Conservation (phyloP, 1,284 basidiomycete species). For the Tilletia setariae region DNA sequence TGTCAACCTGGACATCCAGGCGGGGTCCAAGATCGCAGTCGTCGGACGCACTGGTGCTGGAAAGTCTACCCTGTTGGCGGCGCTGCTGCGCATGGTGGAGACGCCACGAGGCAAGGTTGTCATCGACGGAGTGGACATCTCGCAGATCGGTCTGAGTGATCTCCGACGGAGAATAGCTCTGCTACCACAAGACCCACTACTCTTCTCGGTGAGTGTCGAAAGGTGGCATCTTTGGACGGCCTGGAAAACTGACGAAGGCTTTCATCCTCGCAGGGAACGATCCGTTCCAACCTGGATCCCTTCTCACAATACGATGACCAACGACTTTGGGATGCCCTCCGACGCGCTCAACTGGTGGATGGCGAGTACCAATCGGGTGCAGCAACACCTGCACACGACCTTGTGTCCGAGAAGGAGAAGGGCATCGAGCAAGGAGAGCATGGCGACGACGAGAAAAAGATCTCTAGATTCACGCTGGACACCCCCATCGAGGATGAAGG, state of each 20-base stretch:
- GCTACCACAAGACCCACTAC: slow-evolving; percentile 52
- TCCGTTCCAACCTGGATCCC: slow-evolving; percentile 56
- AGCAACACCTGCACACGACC: not conserved
- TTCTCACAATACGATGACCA: slow-evolving; percentile 53
- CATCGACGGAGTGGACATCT: slow-evolving; percentile 67
- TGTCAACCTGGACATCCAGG: slow-evolving; percentile 56
- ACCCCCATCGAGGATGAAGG: slow-evolving; percentile 53
- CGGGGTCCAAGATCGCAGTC: slow-evolving; percentile 61
- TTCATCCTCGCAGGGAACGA: slow-evolving; percentile 37
- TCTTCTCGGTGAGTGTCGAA: slow-evolving; percentile 35
- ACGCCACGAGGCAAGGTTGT: slow-evolving; percentile 64
- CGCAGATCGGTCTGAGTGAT: slow-evolving; percentile 58
- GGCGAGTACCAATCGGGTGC: slow-evolving; percentile 21
- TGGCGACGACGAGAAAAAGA: slow-evolving; percentile 28
- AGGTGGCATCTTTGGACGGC: not conserved
- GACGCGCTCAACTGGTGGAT: slow-evolving; percentile 50
- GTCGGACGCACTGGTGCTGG: slow-evolving; percentile 61
- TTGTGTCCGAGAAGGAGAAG: slow-evolving; percentile 22
- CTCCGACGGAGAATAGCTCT: slow-evolving; percentile 46
- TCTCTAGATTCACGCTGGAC: slow-evolving; percentile 48
- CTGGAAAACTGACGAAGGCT: no score
- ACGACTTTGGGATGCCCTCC: slow-evolving; percentile 52
- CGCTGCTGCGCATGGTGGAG: slow-evolving; percentile 71
- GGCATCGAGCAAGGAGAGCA: slow-evolving; percentile 23
- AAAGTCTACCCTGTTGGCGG: slow-evolving; percentile 70